Conservation (phyloP, 192 early-diverging fungal species). For the Gigaspora rosea region DNA sequence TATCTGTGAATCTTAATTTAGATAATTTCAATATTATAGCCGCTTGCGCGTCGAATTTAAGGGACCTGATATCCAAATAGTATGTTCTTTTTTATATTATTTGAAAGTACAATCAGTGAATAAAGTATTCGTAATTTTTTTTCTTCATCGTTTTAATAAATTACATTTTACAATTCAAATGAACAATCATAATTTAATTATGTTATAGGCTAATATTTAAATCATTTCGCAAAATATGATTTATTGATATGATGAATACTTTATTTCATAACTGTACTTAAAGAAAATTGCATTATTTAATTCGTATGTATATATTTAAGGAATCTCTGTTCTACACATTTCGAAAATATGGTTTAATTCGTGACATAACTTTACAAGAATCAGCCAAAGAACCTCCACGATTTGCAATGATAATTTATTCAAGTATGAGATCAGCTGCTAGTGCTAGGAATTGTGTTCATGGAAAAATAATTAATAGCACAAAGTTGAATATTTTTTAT, state of each 20-base stretch:
- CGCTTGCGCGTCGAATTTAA: constrained; percentile 71
- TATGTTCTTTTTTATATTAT: background rate
- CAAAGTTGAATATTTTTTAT: constrained; percentile 63
- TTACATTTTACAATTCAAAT: no score
- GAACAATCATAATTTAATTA: no score
- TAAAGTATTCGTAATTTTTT: no score
- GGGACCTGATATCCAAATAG: constrained; percentile 68
- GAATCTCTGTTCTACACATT: constrained; percentile 74
- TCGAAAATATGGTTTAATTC: constrained; percentile 79
- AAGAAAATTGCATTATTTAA: background rate
- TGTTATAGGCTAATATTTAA: background rate
- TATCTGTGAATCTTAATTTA: background rate
- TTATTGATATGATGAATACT: background rate
- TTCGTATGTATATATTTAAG: constrained; percentile 31
- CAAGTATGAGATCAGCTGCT: constrained; percentile 78
- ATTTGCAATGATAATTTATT: constrained; percentile 80
- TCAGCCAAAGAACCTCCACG: constrained; percentile 74
- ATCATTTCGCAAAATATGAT: background rate
- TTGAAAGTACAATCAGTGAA: no score
- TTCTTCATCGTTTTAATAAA: no score
- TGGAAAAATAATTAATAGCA: constrained; percentile 70
- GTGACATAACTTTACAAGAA: constrained; percentile 68
- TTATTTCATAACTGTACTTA: background rate
- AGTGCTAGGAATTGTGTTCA: constrained; percentile 92
- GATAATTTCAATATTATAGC: constrained; percentile 47